Evolutionary conservation across 345 rosid genomes (phyloP).

Genomic region (Eucalyptus tenuipes): DNA sequence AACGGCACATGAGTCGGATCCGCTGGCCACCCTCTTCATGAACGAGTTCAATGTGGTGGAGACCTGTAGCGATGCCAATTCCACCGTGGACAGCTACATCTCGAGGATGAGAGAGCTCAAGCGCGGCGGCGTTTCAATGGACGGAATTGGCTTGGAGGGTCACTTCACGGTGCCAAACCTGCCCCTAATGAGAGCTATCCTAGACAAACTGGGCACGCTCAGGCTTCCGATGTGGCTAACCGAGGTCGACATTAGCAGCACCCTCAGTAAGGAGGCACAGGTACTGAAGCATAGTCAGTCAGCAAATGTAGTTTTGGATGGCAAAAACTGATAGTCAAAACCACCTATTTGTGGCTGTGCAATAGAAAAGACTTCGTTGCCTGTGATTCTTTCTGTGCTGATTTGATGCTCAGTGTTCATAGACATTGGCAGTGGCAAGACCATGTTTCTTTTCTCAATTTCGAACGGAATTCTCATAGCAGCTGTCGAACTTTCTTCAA

Average conservation of each 20-base stretch:
- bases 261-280: constrained; percentile 36
- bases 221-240: constrained; percentile 84
- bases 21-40: constrained; percentile 59
- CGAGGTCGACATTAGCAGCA: constrained; percentile 55
- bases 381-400: background rate
- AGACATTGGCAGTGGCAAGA: background rate
- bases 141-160: constrained; percentile 71
- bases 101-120: constrained; percentile 43
- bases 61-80: constrained; percentile 54
- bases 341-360: background rate
- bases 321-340: background rate
- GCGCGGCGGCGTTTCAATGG: constrained; percentile 33
- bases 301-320: background rate
- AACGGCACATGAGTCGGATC: constrained; percentile 49
- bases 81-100: constrained; percentile 57
- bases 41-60: constrained; percentile 85
- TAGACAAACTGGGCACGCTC: constrained; percentile 65
- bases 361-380: background rate
- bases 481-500: background rate
- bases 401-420: background rate
- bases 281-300: constrained; percentile 1
- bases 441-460: background rate
- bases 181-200: constrained; percentile 55
- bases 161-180: constrained; percentile 60
- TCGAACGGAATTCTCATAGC: background rate